Evolutionary conservation across 1,284 basidiomycete species (phyloP), one percentile per base, ranked within the genome.

Genomic region (Pseudomicrostroma phylloplanum): DNA sequence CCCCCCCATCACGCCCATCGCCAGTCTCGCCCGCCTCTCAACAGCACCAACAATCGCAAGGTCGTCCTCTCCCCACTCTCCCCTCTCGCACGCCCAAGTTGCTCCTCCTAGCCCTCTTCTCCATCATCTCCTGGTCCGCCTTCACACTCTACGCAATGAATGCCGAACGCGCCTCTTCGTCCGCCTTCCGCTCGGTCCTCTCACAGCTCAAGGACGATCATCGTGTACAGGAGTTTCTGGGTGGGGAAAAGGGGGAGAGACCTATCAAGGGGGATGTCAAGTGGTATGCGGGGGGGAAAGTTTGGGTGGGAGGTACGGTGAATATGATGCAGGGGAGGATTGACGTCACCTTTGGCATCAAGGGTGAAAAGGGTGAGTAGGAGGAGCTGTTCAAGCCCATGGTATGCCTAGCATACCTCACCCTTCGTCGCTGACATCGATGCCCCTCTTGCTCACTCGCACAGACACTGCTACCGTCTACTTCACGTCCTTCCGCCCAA

Each of bases 241-340:
- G 43, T 21, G 43, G 21, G 43, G 30, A 36, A 36, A 36, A 36
- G 30, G 30, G 30, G 9, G 30, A 36, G 30, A 36, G 30, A 36
- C 30, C 30, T 9, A 36, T 36, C 30, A 36, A 36, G 30, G 30
- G 30, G 9, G 30, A 36, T 36, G 30, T 36, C 30, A 36, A 36
- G 30, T 36, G 30, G 30, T 36, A 36, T 36, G 30, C 30, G 3
- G 43, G 43, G 3, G 43, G 21, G 6, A 21, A 21, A 13, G 43
- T 48, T 4, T 48, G 43, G 43, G 43, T 48, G 43, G 21, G 43
- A 3, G 43, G 43, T 6, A 48, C 17, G 15, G 21, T 48, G 17
- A 48, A 48, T 21, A 48, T 48, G 43, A 48, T 48, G 43, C 15
- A 48, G 43, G 43, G 43, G 43, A 48, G 43, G 43, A 21, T 48